phyloP scores from a whole-genome alignment of 177 flowering plant species.

The Vitis hybrid region DNA sequence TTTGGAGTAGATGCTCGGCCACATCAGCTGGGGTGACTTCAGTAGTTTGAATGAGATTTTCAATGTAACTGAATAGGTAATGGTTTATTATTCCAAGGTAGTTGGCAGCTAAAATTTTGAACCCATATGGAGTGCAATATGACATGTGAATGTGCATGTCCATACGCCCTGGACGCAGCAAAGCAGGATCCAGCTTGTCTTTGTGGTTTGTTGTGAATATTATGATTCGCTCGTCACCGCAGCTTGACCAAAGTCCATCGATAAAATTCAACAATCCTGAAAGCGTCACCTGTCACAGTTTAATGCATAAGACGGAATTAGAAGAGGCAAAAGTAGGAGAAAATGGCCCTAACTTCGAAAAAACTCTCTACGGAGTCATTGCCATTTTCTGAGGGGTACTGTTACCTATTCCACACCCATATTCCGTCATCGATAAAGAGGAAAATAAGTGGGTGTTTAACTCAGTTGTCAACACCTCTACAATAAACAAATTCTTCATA shows the following conservation, averaged over 20 bases:
- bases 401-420: too few relatives aligned
- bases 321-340: not conserved
- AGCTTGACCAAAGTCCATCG: constrained; percentile 67
- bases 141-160: constrained; percentile 62
- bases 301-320: not conserved
- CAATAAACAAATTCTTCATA: too few relatives aligned
- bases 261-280: constrained; percentile 58
- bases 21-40: constrained; percentile 56
- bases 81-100: constrained; percentile 34
- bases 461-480: too few relatives aligned
- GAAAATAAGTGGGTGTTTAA: too few relatives aligned
- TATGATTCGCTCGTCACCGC: constrained; percentile 64
- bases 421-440: too few relatives aligned
- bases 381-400: too few relatives aligned
- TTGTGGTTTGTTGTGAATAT: constrained; percentile 59
- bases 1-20: constrained; percentile 44
- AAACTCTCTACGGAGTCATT: too few relatives aligned
- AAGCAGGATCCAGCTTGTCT: constrained; percentile 53
- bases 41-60: constrained; percentile 10
- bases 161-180: constrained; percentile 65
- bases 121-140: constrained; percentile 44
- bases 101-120: constrained; percentile 35
- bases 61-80: constrained; percentile 27
- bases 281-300: constrained; percentile 34
- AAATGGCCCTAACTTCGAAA: too few relatives aligned